Evolutionary conservation across 2,329 filamentous ascomycete species (phyloP).

Genomic region (Aureobasidium sp.): DNA sequence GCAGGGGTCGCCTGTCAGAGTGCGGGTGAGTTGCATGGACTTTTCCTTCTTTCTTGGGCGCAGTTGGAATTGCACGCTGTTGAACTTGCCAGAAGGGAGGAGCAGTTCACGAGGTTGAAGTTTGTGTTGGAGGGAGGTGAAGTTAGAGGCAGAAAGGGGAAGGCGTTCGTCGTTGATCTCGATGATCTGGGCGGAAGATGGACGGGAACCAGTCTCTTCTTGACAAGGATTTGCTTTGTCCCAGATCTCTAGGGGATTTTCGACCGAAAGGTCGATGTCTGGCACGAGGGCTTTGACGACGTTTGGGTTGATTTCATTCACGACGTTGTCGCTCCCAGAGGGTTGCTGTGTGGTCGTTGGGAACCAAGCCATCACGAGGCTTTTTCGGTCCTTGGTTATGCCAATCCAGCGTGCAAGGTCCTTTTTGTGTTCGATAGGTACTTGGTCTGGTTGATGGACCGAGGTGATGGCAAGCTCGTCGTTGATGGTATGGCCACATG

Average conservation of each 20-base stretch:
- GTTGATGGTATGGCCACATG: conserved; percentile 71
- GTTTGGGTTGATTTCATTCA: conserved; percentile 44
- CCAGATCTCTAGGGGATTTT: conserved; percentile 32
- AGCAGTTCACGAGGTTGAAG: background rate
- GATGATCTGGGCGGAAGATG: conserved; percentile 12
- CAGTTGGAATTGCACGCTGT: background rate
- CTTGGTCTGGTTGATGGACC: background rate
- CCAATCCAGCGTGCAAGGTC: conserved; percentile 47
- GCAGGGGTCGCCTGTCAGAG: conserved; percentile 61
- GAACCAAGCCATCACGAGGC: conserved; percentile 62
- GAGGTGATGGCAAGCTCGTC: conserved; percentile 55
- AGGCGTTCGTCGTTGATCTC: conserved; percentile 16
- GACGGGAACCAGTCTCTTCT: background rate
- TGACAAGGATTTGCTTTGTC: background rate
- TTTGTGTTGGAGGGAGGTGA: background rate
- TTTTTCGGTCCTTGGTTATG: conserved; percentile 57
- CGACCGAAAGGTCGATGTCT: conserved; percentile 62
- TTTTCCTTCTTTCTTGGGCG: background rate
- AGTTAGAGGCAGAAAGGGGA: background rate
- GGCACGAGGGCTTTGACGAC: conserved; percentile 58
- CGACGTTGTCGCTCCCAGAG: background rate
- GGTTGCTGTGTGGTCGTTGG: conserved; percentile 28
- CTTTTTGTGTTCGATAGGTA: background rate
- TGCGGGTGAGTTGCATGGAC: conserved; percentile 55
- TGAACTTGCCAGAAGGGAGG: background rate